phyloP scores from a whole-genome alignment of 2,329 filamentous ascomycete genomes.

The Penicillium sp. region DNA sequence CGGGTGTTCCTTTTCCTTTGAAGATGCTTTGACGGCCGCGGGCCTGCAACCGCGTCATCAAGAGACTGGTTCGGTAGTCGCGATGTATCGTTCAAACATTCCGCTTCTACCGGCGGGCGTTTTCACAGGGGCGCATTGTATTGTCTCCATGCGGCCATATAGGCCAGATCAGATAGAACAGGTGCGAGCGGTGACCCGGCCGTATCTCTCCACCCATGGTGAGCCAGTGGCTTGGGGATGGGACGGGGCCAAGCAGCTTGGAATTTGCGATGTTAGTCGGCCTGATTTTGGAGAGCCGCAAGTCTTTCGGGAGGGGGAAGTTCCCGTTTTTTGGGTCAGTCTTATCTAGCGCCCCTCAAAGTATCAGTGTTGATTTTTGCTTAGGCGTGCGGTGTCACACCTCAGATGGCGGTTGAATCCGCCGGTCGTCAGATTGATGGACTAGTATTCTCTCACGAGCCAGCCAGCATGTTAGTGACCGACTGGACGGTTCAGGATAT shows the following conservation, averaged over 20 bases:
- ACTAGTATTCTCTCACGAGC: slow-evolving; percentile 59
- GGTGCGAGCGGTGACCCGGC: slow-evolving; percentile 56
- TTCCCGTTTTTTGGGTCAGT: slow-evolving; percentile 34
- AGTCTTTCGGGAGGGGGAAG: slow-evolving; percentile 37
- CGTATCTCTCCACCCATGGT: slow-evolving; percentile 58
- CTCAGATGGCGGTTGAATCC: slow-evolving; percentile 62
- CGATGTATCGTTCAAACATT: slow-evolving; percentile 61
- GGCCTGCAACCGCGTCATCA: slow-evolving; percentile 55
- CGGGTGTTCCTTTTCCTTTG: slow-evolving; percentile 64
- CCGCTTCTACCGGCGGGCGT: slow-evolving; percentile 58
- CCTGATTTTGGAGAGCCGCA: slow-evolving; percentile 59
- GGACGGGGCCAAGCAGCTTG: slow-evolving; percentile 53
- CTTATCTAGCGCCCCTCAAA: slow-evolving; percentile 10
- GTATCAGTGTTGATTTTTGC: slow-evolving; percentile 55
- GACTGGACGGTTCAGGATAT: slow-evolving; percentile 50
- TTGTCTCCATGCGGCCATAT: slow-evolving; percentile 66
- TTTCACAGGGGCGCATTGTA: slow-evolving; percentile 55
- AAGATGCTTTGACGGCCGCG: slow-evolving; percentile 53
- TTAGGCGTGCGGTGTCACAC: slow-evolving; percentile 66
- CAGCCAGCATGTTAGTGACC: slow-evolving; percentile 61
- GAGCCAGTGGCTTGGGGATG: slow-evolving; percentile 66
- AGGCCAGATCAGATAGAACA: slow-evolving; percentile 47
- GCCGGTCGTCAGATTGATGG: slow-evolving; percentile 50
- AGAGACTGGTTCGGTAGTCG: slow-evolving; percentile 50
- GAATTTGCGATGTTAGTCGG: slow-evolving; percentile 52